phyloP scores from a whole-genome alignment of 2,329 filamentous ascomycete genomes.

The Rachicladosporium sp. region DNA sequence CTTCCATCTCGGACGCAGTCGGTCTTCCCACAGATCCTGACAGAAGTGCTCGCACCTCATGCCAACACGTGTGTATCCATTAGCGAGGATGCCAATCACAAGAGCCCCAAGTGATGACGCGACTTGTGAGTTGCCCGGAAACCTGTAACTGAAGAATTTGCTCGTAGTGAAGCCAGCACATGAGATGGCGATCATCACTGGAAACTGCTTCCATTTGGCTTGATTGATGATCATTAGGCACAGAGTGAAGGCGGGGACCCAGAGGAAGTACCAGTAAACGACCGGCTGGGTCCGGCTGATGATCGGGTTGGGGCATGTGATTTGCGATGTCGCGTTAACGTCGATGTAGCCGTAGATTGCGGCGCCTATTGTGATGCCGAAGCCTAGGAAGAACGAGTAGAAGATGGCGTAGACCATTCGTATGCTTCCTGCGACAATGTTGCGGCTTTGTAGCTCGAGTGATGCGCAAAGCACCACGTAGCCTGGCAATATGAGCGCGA shows the following conservation, averaged over 20 bases:
- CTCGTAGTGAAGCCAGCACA: conserved; percentile 64
- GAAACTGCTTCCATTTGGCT: conserved; percentile 65
- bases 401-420: conserved; percentile 43
- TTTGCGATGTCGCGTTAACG: conserved; percentile 32
- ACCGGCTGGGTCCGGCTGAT: conserved; percentile 19
- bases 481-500: conserved; percentile 38
- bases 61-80: conserved; percentile 62
- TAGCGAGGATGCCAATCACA: conserved; percentile 63
- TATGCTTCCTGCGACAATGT: conserved; percentile 38
- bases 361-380: conserved; percentile 39
- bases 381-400: conserved; percentile 40
- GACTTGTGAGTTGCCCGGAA: conserved; percentile 59
- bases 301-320: conserved; percentile 34
- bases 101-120: conserved; percentile 68
- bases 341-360: conserved; percentile 38
- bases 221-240: conserved; percentile 71
- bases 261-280: conserved; percentile 49
- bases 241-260: conserved; percentile 61
- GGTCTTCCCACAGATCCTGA: conserved; percentile 42
- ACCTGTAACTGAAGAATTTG: conserved; percentile 56
- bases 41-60: conserved; percentile 44
- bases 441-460: conserved; percentile 36
- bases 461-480: conserved; percentile 40
- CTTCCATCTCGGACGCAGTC: conserved; percentile 30
- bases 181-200: conserved; percentile 63